phyloP scores from a whole-genome alignment of 352 stramenopile species.

The Pythium periplocum region DNA sequence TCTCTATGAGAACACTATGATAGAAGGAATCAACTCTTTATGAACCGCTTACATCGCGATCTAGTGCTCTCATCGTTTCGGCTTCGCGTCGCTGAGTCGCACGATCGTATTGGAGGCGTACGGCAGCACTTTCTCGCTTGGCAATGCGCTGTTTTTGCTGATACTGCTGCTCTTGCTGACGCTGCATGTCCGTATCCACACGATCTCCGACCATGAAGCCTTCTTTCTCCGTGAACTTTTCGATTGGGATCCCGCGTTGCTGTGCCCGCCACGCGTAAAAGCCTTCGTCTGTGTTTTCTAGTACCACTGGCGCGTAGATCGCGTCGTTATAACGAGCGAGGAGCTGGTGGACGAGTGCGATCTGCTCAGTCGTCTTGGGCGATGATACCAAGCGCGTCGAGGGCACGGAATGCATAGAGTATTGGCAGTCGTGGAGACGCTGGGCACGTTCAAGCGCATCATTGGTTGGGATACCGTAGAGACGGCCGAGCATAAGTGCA shows the following conservation, averaged over 20 bases:
- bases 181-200: slow-evolving; percentile 19
- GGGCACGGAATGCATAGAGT: slow-evolving; percentile 20
- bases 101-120: slow-evolving; percentile 26
- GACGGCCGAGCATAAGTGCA: slow-evolving; percentile 56
- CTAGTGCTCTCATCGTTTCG: slow-evolving; percentile 3
- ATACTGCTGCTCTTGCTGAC: slow-evolving; percentile 25
- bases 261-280: slow-evolving; percentile 43
- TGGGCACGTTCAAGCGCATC: slow-evolving; percentile 66
- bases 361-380: slow-evolving; percentile 39
- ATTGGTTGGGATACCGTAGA: slow-evolving; percentile 54
- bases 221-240: slow-evolving; percentile 33
- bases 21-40: too few species aligned
- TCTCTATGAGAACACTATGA: background rate
- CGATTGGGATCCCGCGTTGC: slow-evolving; percentile 42
- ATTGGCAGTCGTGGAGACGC: slow-evolving; percentile 61
- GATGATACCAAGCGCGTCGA: slow-evolving; percentile 39
- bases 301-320: slow-evolving; percentile 57
- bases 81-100: slow-evolving; percentile 18
- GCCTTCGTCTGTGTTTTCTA: slow-evolving; percentile 30
- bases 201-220: slow-evolving; percentile 54
- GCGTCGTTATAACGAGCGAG: slow-evolving; percentile 47
- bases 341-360: slow-evolving; percentile 35
- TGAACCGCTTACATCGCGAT: too few species aligned
- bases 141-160: slow-evolving; percentile 35
- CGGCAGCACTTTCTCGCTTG: slow-evolving; percentile 31